Evolutionary conservation across 352 stramenopile genomes (phyloP).

Genomic region (Pythium periplocum): DNA sequence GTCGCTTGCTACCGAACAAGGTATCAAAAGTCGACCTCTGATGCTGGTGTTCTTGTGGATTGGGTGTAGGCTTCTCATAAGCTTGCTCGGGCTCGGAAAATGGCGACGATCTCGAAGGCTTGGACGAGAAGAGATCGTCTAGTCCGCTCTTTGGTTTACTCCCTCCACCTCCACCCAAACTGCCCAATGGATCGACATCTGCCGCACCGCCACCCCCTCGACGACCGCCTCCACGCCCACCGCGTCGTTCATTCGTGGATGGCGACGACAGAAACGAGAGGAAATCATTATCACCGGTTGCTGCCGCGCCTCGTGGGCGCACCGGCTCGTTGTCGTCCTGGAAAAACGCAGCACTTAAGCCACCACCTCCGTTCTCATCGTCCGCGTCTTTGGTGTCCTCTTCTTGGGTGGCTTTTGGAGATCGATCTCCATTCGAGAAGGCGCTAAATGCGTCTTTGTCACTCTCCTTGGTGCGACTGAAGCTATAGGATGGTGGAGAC

Average conservation of each 20-base stretch:
- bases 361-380: neutral
- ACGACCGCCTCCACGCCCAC: slow-evolving; percentile 3
- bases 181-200: neutral
- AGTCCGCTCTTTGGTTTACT: slow-evolving; percentile 3
- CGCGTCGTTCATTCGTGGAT: slow-evolving; percentile 5
- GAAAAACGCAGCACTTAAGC: slow-evolving; percentile 19
- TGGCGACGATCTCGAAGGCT: neutral
- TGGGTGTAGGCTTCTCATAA: no score
- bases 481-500: no score
- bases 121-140: slow-evolving; percentile 16
- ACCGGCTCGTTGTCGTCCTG: slow-evolving; percentile 11
- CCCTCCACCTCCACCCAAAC: neutral
- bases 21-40: slow-evolving; percentile 16
- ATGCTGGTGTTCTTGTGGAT: neutral
- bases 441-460: no score
- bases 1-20: slow-evolving; percentile 12
- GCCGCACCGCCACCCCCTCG: neutral
- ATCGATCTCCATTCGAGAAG: slow-evolving; percentile 8
- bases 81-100: no score
- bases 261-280: slow-evolving; percentile 14
- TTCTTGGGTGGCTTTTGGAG: neutral
- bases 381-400: neutral
- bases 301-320: neutral
- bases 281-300: neutral
- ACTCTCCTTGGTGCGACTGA: no score